Conservation (phyloP, 75 land plant genomes). For the Chamaecyparis obtusa region DNA sequence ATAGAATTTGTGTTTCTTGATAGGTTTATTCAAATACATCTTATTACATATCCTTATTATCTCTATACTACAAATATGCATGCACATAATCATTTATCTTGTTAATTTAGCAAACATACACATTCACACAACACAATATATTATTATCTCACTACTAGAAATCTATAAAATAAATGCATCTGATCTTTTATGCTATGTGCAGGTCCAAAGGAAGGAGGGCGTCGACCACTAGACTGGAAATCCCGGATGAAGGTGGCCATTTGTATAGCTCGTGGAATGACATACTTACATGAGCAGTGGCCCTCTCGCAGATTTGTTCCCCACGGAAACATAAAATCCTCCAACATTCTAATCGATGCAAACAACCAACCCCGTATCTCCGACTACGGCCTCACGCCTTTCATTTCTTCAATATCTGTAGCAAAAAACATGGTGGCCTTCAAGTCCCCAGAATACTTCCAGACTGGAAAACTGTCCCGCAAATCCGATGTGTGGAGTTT, state of each 20-base stretch:
- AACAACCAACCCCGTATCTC: slow-evolving; percentile 25
- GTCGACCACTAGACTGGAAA: slow-evolving; percentile 36
- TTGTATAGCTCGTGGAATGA: slow-evolving; percentile 39
- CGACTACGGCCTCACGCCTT: slow-evolving; percentile 35
- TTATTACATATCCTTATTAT: too few relatives aligned
- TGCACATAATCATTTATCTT: too few relatives aligned
- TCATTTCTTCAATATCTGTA: slow-evolving; percentile 26
- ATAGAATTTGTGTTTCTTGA: too few relatives aligned
- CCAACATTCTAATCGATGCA: slow-evolving; percentile 46
- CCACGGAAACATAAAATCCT: slow-evolving; percentile 54
- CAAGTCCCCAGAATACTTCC: slow-evolving; percentile 40
- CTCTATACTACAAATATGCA: too few relatives aligned
- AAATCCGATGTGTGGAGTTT: slow-evolving; percentile 54
- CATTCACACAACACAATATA: too few relatives aligned
- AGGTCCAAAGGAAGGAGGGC: not conserved
- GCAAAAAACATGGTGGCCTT: slow-evolving; percentile 25
- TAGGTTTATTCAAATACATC: too few relatives aligned
- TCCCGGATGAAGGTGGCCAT: slow-evolving; percentile 30
- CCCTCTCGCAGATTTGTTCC: slow-evolving; percentile 14
- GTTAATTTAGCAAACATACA: too few relatives aligned
- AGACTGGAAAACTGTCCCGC: slow-evolving; percentile 11
- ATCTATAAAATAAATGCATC: too few relatives aligned
- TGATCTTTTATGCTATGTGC: not conserved
- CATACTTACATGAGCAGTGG: slow-evolving; percentile 27
- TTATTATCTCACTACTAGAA: too few relatives aligned